Base-by-base conservation (phyloP, 768 basidiomycete species). In the Gloeostereum incarnatum region DNA sequence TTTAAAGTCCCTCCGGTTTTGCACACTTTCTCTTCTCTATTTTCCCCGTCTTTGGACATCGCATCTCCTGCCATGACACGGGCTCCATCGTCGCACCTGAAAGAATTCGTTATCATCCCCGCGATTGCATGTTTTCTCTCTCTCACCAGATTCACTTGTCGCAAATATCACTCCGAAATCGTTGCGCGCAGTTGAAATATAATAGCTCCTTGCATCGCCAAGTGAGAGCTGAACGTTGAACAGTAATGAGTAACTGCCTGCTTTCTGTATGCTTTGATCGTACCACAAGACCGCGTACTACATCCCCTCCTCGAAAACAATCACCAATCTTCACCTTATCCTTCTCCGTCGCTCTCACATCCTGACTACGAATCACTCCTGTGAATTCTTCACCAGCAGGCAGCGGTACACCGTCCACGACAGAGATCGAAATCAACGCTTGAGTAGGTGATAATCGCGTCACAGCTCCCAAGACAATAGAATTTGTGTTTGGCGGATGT, bases 81-180 rank as follows among this genome's bases (percentile, higher is more conserved):
- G 89, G 83, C 41, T 85, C 78, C 74, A 92, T 80, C 17, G 83
- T 83, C 7, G 73, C 78, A 38, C 87, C 86, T 87, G 49, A 30
- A 21, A 26, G 34, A 19, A 7, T 38, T 17, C 36, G 16, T 38
- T 22, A 39, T 31, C 6, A 37, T 42, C 20, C 34, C 17, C 18
- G 16, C 17, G 20, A 24, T 10, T 22, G 22, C 35, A 20, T 16
- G n/a, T 24, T 14, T 10, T 29, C 39, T 14, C 17, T 19, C 35
- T 62, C 68, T 49, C 50, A 77, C 88, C 87, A 34, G 82, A 80
- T 61, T 91, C 89, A 55, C 85, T 87, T 5, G 81, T 83, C 8
- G 90, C 91, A 55, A 87, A 92, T 37, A 93, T 82, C 6, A 94
- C 91, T 0, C 92, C 91, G 3, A 94, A 72, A 47, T 92, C 83